Evolutionary conservation across 2,329 filamentous ascomycete genomes (phyloP), one percentile per base, ranked within the genome.

Genomic region (Alternaria tenuissima): DNA sequence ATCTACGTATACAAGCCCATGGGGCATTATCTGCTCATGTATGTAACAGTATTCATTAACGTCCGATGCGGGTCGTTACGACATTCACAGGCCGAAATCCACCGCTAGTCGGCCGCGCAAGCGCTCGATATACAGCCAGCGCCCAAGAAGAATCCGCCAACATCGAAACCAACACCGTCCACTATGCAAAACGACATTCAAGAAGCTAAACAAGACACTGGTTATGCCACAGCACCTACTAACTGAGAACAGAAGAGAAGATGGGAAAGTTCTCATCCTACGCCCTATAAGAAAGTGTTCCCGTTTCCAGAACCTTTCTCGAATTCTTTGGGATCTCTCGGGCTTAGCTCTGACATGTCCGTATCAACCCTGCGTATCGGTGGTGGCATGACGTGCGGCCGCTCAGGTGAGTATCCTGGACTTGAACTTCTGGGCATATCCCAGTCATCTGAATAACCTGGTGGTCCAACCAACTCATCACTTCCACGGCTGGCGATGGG

Each of bases 401-500:
- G 43, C 24, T 57, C 51, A 11, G 64, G 64, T 22, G 56, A 61
- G 41, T 63, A 63, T 1, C 57, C 58, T 0, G 65, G 64, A 42
- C 63, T 66, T 3, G 44, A 38, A 4, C 34, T 63, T 3, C 60
- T 56, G 12, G 55, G 55, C 47, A 64, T 68, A 16, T 44, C 52
- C 64, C 64, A 66, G 42, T 67, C 59, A 24, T 65, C 61, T 1
- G 61, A 39, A 57, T 74, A 73, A 2, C 46, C 49, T 1, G 64
- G 64, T 1, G 68, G 69, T 8, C 42, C 52, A 3, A 54, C 62
- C n/a, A 56, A 20, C 6, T 72, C 71, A 8, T 67, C 64, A 32
- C 63, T 69, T 14, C 61, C 64, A 12, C 64, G 60, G 30, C 72
- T 74, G 16, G 59, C 59, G 12, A 75, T 75, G 1, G 74, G 73